Conservation (phyloP, 2,329 filamentous ascomycete genomes). For the Aspergillus puulaauensis region DNA sequence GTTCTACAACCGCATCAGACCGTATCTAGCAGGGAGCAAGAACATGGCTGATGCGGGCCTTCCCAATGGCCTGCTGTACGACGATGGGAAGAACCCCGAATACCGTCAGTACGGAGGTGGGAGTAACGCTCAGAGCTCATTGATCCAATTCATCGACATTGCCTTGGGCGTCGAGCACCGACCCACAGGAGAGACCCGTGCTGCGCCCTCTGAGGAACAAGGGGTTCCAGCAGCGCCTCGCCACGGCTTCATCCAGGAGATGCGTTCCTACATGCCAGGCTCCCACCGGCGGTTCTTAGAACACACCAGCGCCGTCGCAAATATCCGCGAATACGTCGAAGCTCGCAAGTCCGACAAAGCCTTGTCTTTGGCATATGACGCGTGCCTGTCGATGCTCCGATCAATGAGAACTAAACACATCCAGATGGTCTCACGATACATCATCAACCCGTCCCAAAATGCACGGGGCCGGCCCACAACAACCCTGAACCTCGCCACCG, state of each 20-base stretch:
- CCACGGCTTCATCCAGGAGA: constrained; percentile 94
- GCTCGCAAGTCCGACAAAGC: constrained; percentile 59
- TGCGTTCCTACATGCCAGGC: constrained; percentile 96
- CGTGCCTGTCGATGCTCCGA: constrained; percentile 77
- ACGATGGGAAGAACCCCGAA: constrained; percentile 66
- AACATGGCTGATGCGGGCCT: constrained; percentile 96
- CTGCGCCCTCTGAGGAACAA: constrained; percentile 43
- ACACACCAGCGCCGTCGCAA: constrained; percentile 75
- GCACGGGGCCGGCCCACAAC: constrained; percentile 46
- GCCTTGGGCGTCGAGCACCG: constrained; percentile 85
- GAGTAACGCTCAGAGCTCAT: constrained; percentile 93
- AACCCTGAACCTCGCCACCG: constrained; percentile 55
- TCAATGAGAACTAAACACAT: constrained; percentile 91
- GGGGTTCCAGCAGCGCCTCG: constrained; percentile 53
- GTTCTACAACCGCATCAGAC: constrained; percentile 95
- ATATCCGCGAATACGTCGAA: constrained; percentile 82
- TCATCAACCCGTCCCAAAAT: constrained; percentile 83
- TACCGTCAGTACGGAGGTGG: constrained; percentile 89
- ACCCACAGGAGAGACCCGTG: constrained; percentile 70
- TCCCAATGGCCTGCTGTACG: constrained; percentile 82
- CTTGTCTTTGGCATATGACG: constrained; percentile 81
- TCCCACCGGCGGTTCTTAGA: constrained; percentile 85
- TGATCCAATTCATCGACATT: constrained; percentile 97
- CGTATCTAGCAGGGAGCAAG: constrained; percentile 92
- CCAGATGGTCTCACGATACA: constrained; percentile 92